These are phyloP conservation scores for Trichosporon sp. DNA, from an alignment of 1,284 basidiomycete species.

Conservation along the genomic window DNA sequence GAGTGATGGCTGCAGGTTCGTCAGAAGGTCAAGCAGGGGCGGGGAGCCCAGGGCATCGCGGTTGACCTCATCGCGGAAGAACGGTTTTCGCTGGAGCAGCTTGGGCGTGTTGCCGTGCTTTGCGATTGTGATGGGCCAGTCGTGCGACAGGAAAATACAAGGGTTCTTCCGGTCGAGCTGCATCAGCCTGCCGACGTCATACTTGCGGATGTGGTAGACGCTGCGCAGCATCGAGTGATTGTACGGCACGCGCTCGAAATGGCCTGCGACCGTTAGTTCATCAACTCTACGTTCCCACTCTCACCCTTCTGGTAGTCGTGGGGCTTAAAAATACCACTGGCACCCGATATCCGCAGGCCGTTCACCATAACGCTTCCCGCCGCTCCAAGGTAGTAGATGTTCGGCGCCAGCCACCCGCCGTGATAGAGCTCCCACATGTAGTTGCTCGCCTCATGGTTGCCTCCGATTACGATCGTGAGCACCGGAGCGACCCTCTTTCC, in stretches of 20 bases:
- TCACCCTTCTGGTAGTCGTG: conserved; percentile 76
- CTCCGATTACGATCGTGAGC: conserved; percentile 92
- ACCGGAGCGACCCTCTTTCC: conserved; percentile 79
- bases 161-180: conserved; percentile 32
- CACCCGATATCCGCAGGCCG: conserved; percentile 81
- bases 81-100: conserved; percentile 77
- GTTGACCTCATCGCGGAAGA: conserved; percentile 70
- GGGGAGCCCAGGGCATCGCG: conserved; percentile 79
- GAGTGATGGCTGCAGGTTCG: conserved; percentile 75
- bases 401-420: conserved; percentile 93
- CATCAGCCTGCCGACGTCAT: conserved; percentile 76
- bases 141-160: conserved; percentile 86
- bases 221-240: conserved; percentile 72
- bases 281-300: conserved; percentile 35
- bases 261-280: conserved; percentile 49
- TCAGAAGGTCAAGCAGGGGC: conserved; percentile 77
- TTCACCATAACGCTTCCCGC: conserved; percentile 87
- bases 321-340: conserved; percentile 88
- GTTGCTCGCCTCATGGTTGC: conserved; percentile 97
- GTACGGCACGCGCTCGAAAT: conserved; percentile 63
- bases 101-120: conserved; percentile 71
- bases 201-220: conserved; percentile 89
- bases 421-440: conserved; percentile 98
- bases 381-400: conserved; percentile 94
- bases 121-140: conserved; percentile 91